phyloP scores from a whole-genome alignment of 129 eudicot genomes.

The Flaveria sonorensis region DNA sequence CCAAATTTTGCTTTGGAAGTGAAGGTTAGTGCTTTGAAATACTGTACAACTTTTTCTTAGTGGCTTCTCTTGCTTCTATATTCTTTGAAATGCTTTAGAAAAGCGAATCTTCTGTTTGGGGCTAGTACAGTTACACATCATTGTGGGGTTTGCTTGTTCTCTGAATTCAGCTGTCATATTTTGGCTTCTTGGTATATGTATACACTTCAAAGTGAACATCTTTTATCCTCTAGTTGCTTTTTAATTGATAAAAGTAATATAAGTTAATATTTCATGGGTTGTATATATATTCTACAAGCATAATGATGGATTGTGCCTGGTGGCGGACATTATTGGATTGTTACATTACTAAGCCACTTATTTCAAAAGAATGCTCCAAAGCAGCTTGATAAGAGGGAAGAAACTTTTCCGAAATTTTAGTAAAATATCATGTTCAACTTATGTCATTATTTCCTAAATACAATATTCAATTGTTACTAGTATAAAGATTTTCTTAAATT shows the following conservation, averaged over 20 bases:
- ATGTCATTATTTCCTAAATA: neutral
- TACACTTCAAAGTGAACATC: conserved; percentile 7
- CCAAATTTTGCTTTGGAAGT: conserved; percentile 87
- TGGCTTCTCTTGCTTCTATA: conserved; percentile 17
- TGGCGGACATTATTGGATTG: conserved; percentile 1
- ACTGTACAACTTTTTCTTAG: conserved; percentile 13
- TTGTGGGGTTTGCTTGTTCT: conserved; percentile 9
- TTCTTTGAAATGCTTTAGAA: conserved; percentile 5
- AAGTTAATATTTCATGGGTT: conserved; percentile 5
- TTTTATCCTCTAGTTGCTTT: conserved; percentile 10
- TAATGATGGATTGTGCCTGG: neutral
- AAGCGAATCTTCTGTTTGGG: neutral
- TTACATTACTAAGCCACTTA: neutral
- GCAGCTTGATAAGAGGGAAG: neutral
- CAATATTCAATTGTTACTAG: conserved; percentile 1
- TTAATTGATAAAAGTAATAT: neutral
- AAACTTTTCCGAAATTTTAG: neutral
- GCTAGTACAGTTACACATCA: conserved; percentile 11
- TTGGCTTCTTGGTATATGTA: neutral
- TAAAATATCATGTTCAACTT: neutral
- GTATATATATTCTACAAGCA: neutral
- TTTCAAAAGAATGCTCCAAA: neutral
- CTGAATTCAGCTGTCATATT: neutral
- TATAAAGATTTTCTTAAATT: neutral
- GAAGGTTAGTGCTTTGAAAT: conserved; percentile 46